A percentile compares a stretch with the other conserved stretches of the same genome.
phyloP scores from a whole-genome alignment of 306 rosid genomes.

The Acacia acuminata region DNA sequence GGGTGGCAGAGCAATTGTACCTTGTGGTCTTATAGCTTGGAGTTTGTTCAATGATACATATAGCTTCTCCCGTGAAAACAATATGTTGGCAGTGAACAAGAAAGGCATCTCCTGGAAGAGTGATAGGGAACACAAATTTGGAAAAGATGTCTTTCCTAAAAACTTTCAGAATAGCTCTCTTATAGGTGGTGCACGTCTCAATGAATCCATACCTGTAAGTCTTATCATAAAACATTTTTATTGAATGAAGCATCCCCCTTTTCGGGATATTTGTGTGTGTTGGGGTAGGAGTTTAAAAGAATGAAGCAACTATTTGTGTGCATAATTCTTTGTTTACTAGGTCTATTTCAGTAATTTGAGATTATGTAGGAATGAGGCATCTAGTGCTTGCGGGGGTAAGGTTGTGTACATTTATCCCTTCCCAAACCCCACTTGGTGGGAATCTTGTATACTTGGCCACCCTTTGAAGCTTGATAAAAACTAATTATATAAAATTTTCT shows the following conservation, averaged over 20 bases:
- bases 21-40: constrained; percentile 99
- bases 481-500: neutral
- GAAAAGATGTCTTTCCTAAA: constrained; percentile 76
- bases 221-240: constrained; percentile 19
- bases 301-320: constrained; percentile 1
- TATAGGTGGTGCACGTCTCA: constrained; percentile 57
- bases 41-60: constrained; percentile 96
- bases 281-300: neutral
- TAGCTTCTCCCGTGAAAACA: constrained; percentile 47
- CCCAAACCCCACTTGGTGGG: too few species aligned
- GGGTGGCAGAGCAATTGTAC: constrained; percentile 55
- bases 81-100: constrained; percentile 60
- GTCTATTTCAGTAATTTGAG: neutral
- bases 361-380: constrained; percentile 1
- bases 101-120: constrained; percentile 84
- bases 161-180: constrained; percentile 81
- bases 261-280: neutral
- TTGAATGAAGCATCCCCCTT: constrained; percentile 10
- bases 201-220: constrained; percentile 52
- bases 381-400: neutral
- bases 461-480: too few species aligned
- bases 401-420: too few species aligned
- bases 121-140: constrained; percentile 90
- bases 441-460: too few species aligned
- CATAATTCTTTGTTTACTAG: neutral